phyloP scores from a whole-genome alignment of 345 rosid species.

The Eucalyptus tenuipes region DNA sequence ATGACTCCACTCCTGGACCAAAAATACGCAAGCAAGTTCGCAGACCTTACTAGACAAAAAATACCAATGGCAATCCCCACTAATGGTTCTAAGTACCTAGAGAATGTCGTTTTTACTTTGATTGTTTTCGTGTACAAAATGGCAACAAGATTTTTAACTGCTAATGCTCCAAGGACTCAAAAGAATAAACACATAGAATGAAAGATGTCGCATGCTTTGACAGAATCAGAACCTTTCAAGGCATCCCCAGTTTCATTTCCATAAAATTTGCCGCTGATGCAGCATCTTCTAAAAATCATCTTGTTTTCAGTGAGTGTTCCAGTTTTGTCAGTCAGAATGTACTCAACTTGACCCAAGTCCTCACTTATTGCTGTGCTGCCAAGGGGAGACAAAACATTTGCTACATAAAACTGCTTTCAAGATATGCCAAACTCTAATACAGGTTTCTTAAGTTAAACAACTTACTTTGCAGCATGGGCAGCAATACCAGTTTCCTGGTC shows the following conservation, averaged over 20 bases:
- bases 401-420: not conserved
- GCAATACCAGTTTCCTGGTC: slow-evolving; percentile 73
- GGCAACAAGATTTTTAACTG: not conserved
- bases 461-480: slow-evolving; percentile 94
- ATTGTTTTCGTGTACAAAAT: not conserved
- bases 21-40: not conserved
- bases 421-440: not conserved
- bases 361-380: slow-evolving; percentile 99
- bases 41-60: not conserved
- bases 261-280: slow-evolving; percentile 67
- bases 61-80: not conserved
- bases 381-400: slow-evolving; percentile 21
- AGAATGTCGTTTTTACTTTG: not conserved
- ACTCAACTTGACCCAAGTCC: slow-evolving; percentile 99
- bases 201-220: not conserved
- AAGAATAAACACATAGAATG: not conserved
- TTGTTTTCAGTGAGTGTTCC: slow-evolving; percentile 95
- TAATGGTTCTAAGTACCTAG: not conserved
- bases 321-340: slow-evolving; percentile 96
- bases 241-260: slow-evolving; percentile 94
- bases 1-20: not conserved
- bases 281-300: slow-evolving; percentile 97
- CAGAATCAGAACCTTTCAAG: slow-evolving; percentile 52
- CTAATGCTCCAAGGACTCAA: not conserved
- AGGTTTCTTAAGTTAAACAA: not conserved